Conservation (phyloP, 441 rosid genomes). For the Populus hybrid region DNA sequence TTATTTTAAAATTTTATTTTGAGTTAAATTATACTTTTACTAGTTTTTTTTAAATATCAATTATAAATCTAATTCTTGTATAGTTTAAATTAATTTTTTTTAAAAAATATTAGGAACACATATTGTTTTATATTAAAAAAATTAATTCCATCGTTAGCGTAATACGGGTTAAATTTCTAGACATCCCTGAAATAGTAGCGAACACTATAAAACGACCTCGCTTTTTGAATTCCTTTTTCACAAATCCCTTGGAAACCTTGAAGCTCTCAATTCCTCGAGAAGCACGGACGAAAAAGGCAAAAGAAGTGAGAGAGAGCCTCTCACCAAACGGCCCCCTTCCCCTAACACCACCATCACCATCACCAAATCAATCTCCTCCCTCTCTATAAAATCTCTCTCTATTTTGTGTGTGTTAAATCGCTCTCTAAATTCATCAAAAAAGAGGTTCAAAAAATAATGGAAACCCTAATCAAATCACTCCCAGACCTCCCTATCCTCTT, state of each 20-base stretch:
- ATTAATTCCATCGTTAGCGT: no score
- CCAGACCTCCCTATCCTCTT: slow-evolving; percentile 51
- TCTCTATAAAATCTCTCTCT: neutral
- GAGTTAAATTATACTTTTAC: no score
- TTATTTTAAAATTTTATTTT: no score
- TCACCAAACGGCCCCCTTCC: neutral
- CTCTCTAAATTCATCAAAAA: neutral
- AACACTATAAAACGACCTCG: neutral
- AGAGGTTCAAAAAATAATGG: slow-evolving; percentile 19
- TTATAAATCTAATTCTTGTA: no score
- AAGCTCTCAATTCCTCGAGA: slow-evolving; percentile 16
- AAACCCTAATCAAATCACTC: slow-evolving; percentile 17
- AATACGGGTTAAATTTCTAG: no score
- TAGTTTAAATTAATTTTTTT: no score
- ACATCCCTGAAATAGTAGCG: no score
- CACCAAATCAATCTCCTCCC: neutral
- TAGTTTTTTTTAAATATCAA: no score
- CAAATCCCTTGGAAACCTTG: neutral
- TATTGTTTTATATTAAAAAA: no score
- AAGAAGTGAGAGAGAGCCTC: neutral
- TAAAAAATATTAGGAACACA: no score
- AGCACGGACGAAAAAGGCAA: neutral
- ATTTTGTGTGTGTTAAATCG: neutral
- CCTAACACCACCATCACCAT: neutral
- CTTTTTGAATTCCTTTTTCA: neutral